Base-by-base conservation (phyloP, 2,329 filamentous ascomycete species). In the Stenocarpella maydis region DNA sequence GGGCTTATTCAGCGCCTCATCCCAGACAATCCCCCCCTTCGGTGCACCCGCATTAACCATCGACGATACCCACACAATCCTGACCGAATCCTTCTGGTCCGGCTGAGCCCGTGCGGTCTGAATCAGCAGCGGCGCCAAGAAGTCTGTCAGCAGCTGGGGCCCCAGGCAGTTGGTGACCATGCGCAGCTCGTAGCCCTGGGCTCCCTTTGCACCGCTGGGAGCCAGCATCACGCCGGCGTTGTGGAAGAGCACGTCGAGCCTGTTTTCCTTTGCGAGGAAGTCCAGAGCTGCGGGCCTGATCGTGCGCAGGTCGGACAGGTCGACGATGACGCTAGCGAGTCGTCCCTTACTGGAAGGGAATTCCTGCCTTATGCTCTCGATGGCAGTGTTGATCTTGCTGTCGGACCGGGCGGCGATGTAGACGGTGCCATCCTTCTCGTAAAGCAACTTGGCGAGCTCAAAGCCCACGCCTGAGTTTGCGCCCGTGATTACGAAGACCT, bases 381-480 rank as follows among this genome's bases (percentile, higher is more conserved):
- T 67, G 41, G 65, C 53, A 17, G 21, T 5, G 17, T 45, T 60
- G 17, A 60, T 43, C 53, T 47, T 69, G 28, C 43, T 31, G 7
- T 14, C 50, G 12, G 65, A 68, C 54, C 85, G 83, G 4, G 80
- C 81, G 4, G 83, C 83, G 41, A 87, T 74, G 73, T 86, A 87
- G 37, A 87, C 81, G 7, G 79, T 86, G 34, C 76, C 84, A 63
- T 84, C 82, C 21, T 79, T 80, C 2, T 75, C 73, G 74, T 87
- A 88, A 17, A 88, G 78, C 10, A 87, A 81, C 47, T 80, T 80
- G 63, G 75, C 77, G 14, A 87, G 78, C 72, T 86, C 83, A 52
- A 80, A 77, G 17, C 85, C 85, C 5, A 85, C 77, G 6, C 71
- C 71, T 15, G 70, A 52, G 31, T 49, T 58, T 19, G 43, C 63